These are phyloP conservation scores for Clarireedia monteithiana DNA, from an alignment of 2,329 filamentous ascomycete genomes.

Conservation along the genomic window DNA sequence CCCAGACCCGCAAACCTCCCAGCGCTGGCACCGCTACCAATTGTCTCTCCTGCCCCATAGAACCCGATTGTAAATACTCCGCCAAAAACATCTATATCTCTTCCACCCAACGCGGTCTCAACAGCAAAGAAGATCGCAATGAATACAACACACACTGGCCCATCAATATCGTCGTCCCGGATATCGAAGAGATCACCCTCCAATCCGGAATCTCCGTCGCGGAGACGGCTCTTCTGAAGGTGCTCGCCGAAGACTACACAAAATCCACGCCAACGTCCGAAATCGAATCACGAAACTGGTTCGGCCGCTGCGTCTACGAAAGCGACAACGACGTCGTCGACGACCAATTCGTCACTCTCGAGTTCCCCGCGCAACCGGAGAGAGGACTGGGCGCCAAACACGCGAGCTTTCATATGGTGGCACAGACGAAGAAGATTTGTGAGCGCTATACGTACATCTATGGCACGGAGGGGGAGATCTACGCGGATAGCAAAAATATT, in stretches of 20 bases:
- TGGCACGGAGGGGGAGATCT: slow-evolving; percentile 77
- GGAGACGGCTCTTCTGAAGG: slow-evolving; percentile 33
- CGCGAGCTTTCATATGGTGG: slow-evolving; percentile 89
- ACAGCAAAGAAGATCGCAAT: slow-evolving; percentile 36
- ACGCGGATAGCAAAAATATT: slow-evolving; percentile 74
- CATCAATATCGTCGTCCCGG: slow-evolving; percentile 79
- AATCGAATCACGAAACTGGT: slow-evolving; percentile 60
- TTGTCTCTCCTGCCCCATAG: slow-evolving; percentile 72
- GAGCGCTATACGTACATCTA: slow-evolving; percentile 80
- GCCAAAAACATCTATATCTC: slow-evolving; percentile 61
- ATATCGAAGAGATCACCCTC: slow-evolving; percentile 70
- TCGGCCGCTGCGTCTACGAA: slow-evolving; percentile 92
- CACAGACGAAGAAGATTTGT: slow-evolving; percentile 80
- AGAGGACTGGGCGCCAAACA: slow-evolving; percentile 58
- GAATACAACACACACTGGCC: slow-evolving; percentile 63
- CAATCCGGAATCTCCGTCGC: slow-evolving; percentile 40
- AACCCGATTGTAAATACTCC: slow-evolving; percentile 74
- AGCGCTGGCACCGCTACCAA: slow-evolving; percentile 74
- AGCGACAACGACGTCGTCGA: slow-evolving; percentile 90
- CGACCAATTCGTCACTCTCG: slow-evolving; percentile 82
- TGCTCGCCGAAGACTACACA: slow-evolving; percentile 44
- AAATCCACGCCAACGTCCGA: slow-evolving; percentile 40
- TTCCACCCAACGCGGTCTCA: slow-evolving; percentile 47
- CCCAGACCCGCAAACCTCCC: slow-evolving; percentile 64
- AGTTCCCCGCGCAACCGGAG: slow-evolving; percentile 46